phyloP scores from a whole-genome alignment of 176 grass and related monocot genomes.

The Triticum turgidum region DNA sequence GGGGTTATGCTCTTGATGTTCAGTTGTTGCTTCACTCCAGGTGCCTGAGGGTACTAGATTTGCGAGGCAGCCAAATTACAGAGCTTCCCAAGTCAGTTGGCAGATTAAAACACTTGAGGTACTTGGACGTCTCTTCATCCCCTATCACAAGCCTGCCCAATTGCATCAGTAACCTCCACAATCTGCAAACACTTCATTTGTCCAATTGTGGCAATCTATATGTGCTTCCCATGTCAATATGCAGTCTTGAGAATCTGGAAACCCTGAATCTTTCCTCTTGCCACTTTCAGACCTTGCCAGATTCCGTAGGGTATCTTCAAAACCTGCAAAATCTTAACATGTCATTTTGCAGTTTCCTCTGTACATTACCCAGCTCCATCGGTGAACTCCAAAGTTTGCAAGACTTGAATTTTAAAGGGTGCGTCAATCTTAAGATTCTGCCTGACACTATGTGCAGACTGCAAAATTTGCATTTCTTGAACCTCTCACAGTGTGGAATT shows the following conservation, averaged over 20 bases:
- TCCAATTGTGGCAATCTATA: conserved; percentile 40
- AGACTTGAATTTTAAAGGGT: conserved; percentile 38
- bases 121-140: conserved; percentile 54
- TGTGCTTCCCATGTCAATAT: conserved; percentile 50
- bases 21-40: conserved; percentile 16
- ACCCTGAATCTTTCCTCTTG: conserved; percentile 56
- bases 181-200: conserved; percentile 51
- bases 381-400: conserved; percentile 36
- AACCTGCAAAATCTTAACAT: conserved; percentile 50
- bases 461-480: conserved; percentile 44
- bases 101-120: conserved; percentile 55
- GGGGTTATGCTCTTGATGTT: conserved; percentile 16
- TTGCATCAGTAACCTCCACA: conserved; percentile 46
- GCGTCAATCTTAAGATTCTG: conserved; percentile 33
- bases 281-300: conserved; percentile 42
- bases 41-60: conserved; percentile 47
- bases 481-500: conserved; percentile 49
- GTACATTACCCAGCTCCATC: conserved; percentile 45
- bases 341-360: conserved; percentile 42
- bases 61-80: conserved; percentile 32
- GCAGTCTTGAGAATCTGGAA: conserved; percentile 38
- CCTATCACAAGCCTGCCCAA: conserved; percentile 40
- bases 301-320: conserved; percentile 35
- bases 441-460: conserved; percentile 51
- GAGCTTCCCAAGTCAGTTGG: conserved; percentile 37